Evolutionary conservation across 306 rosid genomes (phyloP), one percentile per base, ranked within the genome.

Genomic region (Acacia confusa): DNA sequence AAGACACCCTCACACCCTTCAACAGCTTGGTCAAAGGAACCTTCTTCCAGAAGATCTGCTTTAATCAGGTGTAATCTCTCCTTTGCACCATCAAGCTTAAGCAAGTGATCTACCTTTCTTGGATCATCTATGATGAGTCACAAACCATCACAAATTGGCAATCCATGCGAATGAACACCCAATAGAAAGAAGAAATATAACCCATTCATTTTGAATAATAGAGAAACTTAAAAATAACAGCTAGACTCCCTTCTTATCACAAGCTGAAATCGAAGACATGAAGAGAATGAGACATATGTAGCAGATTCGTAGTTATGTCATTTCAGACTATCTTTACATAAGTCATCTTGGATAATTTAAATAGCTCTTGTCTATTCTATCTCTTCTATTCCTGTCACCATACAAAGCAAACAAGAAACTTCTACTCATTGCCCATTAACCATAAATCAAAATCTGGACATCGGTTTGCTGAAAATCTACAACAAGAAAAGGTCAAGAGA

Each of bases 1-100:
- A 69, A 69, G 20, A 69, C 74, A 4, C 74, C 74, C 14, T 41
- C 74, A 41, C 53, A 69, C 30, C 74, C 74, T 4, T 69, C 74
- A 22, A 69, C 32, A 22, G 20, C 74, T n/a, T 27, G 3, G 30
- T 69, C 74, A 41, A 69, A 69, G 48, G 74, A n/a, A 40, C 74
- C 74, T 40, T 69, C 53, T 40, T 69, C 74, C 28, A 69, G 19
- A 17, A 69, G 32, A 69, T 41, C 45, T 9, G 74, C 74, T 69
- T 69, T 22, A n/a, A 69, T n/a, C 20, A 69, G 5, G 7, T 7
- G 32, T 52, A 69, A 22, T 40, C 74, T 69, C 74, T 69, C 74
- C 74, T 69, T 69, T 41, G 74, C 74, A 20, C 74, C 74, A 10
- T 69, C 74, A 11, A 69, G 74, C 14, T 69, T 69, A 69, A 38